A percentile compares a stretch with the other conserved stretches of the same genome.
Conservation (phyloP, 345 rosid genomes). For the Pistacia integerrima region DNA sequence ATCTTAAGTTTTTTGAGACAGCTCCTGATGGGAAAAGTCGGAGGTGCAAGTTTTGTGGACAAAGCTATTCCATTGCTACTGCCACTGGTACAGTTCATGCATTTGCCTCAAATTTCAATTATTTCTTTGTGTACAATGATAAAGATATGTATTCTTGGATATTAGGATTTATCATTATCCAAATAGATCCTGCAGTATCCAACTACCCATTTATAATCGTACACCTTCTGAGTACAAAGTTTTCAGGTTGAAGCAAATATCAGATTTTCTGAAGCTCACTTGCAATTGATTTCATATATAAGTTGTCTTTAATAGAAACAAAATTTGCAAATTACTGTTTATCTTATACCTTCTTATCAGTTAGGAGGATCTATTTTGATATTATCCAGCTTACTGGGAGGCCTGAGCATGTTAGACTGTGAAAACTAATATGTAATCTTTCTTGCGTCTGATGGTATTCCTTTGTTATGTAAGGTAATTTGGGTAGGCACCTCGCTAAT, state of each 20-base stretch:
- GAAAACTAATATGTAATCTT: not conserved
- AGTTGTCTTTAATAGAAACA: not conserved
- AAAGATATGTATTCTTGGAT: not conserved
- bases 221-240: not conserved
- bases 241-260: not conserved
- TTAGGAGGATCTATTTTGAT: not conserved
- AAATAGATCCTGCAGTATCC: not conserved
- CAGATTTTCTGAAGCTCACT: not conserved
- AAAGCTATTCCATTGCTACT: slow-evolving; percentile 88
- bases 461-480: slow-evolving; percentile 56
- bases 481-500: slow-evolving; percentile 88
- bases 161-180: not conserved
- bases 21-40: slow-evolving; percentile 84
- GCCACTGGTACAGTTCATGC: slow-evolving; percentile 67
- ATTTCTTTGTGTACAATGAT: not conserved
- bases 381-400: slow-evolving; percentile 5
- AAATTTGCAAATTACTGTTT: slow-evolving; percentile 12
- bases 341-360: slow-evolving; percentile 1
- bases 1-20: slow-evolving; percentile 86
- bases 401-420: slow-evolving; percentile 8
- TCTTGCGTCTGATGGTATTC: slow-evolving; percentile 10
- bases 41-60: slow-evolving; percentile 92
- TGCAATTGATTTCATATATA: not conserved
- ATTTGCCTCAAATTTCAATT: slow-evolving; percentile 7
- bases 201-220: not conserved